Base-by-base conservation (phyloP, 1,284 basidiomycete species). In the Cutaneotrichosporon cyanovorans region DNA sequence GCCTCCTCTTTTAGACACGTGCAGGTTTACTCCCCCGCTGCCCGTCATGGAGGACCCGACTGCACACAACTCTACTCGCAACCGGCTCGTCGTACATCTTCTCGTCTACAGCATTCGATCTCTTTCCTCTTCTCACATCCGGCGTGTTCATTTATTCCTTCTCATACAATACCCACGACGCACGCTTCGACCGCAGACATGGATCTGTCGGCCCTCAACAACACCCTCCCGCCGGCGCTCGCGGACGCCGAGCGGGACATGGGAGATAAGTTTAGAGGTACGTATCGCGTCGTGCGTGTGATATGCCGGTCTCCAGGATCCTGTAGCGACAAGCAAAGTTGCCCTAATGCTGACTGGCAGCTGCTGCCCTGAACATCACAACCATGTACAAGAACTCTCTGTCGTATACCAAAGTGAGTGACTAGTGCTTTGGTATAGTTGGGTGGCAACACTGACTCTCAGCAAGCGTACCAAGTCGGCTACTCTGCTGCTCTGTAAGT, bases 221-320 rank as follows among this genome's bases (percentile, higher is more conserved):
- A 61, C n/a, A 66, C 65, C 8, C 50, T 72, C 18, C 68, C 68
- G 3, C 63, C 65, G 2, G 70, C 59, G 15, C 52, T 72, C 40
- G 69, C 69, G 16, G 65, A 70, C 51, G 70, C 68, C 3, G 71
- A 73, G 59, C 57, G 67, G 34, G 70, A 72, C 40, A 70, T 73
- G 62, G 69, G 69, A 40, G 71, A 72, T 39, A 69, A 71, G 58
- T 73, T 73, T 49, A 66, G 71, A 63, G 71, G 72, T 72, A n/a
- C n/a, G 25, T 37, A 15, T 34, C 32, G 32, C n/a, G n/a, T n/a
- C n/a, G n/a, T n/a, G n/a, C n/a, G n/a, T n/a, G n/a, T n/a, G n/a
- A n/a, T n/a, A n/a, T n/a, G n/a, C n/a, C n/a, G n/a, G n/a, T n/a
- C n/a, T n/a, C n/a, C n/a, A n/a, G n/a, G n/a, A n/a, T n/a, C n/a